Conservation (phyloP, 768 basidiomycete species). For the Boletus sensibilis region DNA sequence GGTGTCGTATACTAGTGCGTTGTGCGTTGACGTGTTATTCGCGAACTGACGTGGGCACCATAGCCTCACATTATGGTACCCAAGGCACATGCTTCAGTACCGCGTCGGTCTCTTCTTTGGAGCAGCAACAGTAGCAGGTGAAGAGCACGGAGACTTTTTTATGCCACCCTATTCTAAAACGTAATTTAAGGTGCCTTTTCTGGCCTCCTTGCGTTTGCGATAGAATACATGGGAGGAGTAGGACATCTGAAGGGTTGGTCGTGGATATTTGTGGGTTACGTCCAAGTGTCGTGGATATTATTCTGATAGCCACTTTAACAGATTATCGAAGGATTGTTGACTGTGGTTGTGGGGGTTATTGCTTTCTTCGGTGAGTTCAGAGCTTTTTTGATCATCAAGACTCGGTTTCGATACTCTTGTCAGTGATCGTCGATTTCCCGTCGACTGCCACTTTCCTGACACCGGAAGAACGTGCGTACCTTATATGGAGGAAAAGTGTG, state of each 20-base stretch:
- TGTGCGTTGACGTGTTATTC: background rate
- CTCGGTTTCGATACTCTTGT: background rate
- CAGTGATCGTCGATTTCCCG: conserved; percentile 57
- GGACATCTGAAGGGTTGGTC: conserved; percentile 55
- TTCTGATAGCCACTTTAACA: background rate
- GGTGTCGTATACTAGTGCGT: conserved; percentile 72
- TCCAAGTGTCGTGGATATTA: background rate
- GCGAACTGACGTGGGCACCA: background rate
- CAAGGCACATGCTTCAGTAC: conserved; percentile 56
- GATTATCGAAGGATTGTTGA: conserved; percentile 47
- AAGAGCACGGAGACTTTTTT: background rate
- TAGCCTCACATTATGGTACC: conserved; percentile 69
- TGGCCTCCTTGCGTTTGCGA: conserved; percentile 55
- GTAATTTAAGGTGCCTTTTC: conserved; percentile 48
- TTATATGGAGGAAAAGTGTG: conserved; percentile 20
- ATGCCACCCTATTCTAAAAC: background rate
- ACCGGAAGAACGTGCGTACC: conserved; percentile 14
- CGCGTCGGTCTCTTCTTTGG: conserved; percentile 66
- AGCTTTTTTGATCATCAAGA: background rate
- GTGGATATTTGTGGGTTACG: conserved; percentile 58
- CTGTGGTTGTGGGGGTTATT: conserved; percentile 53
- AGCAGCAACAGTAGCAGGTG: conserved; percentile 59
- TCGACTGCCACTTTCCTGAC: conserved; percentile 20
- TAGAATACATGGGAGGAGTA: conserved; percentile 50
- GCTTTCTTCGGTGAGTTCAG: conserved; percentile 46